Base-by-base conservation (phyloP, 2,329 filamentous ascomycete species). In the Exophiala dermatitidis region DNA sequence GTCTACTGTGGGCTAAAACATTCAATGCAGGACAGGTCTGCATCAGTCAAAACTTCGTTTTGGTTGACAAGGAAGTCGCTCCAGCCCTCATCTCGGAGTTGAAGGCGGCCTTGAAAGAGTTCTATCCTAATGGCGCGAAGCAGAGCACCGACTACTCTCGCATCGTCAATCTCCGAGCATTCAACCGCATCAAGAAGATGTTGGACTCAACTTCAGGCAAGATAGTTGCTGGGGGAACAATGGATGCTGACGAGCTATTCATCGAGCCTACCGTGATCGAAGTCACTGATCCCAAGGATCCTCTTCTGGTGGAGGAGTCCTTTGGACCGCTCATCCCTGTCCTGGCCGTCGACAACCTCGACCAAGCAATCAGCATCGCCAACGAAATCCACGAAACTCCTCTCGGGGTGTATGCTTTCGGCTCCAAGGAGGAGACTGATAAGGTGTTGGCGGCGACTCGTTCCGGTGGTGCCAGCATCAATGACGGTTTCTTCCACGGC, bases 191-290 rank as follows among this genome's bases (percentile, higher is more conserved):
- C 62, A 95, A 93, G 79, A 82, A 82, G 65, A 90, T 97, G 88
- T 75, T 98, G n/a, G 89, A 95, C 68, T 78, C 82, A 52, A 86
- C 82, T 52, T 80, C 80, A 58, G 93, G 93, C 69, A 86, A 87
- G 72, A 89, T 98, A 59, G 77, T 97, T 46, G 74, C 95, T 64
- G 93, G 93, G 48, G 93, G 93, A 46, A 82, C 84, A 50, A 84
- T 86, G 73, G 89, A 97, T 68, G 84, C 88, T 67, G 75, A 79
- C 34, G 80, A 88, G 32, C 82, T 86, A 46, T 96, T 86, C 71
- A 93, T 98, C 62, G 89, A 91, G 68, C 88, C 90, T 0, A 98
- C 93, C 0, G 83, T 91, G n/a, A 83, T 98, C n/a, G 78, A 88
- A 56, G 85, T 96, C 36, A 77, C 87, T 60, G 83, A 82, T 57